Evolutionary conservation across 306 rosid genomes (phyloP).

Genomic region (Hippophae tibetana): DNA sequence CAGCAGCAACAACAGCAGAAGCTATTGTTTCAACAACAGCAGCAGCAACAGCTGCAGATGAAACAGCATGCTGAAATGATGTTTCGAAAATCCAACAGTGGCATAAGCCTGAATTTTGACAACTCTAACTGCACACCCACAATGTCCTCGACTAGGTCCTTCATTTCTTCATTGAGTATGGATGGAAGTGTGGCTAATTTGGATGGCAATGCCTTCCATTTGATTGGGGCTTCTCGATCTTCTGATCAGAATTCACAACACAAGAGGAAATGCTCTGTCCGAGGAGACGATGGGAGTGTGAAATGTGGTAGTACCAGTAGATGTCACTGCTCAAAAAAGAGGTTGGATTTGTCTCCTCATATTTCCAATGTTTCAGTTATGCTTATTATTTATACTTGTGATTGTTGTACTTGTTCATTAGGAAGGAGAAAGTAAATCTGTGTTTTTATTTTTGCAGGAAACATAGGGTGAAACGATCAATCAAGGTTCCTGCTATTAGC

Average conservation of each 20-base stretch:
- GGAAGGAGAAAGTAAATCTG: neutral
- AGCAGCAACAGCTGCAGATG: slow-evolving; percentile 32
- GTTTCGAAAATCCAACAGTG: slow-evolving; percentile 61
- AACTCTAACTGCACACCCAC: slow-evolving; percentile 77
- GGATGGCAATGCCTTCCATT: slow-evolving; percentile 74
- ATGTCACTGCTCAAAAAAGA: slow-evolving; percentile 98
- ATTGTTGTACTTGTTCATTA: no score
- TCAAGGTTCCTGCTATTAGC: slow-evolving; percentile 95
- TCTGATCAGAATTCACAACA: slow-evolving; percentile 77
- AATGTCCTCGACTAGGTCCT: slow-evolving; percentile 85
- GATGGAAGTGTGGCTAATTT: slow-evolving; percentile 83
- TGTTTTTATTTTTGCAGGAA: slow-evolving; percentile 41
- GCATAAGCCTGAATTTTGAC: slow-evolving; percentile 77
- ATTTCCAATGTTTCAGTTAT: neutral
- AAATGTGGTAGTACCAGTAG: slow-evolving; percentile 80
- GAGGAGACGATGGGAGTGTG: slow-evolving; percentile 80
- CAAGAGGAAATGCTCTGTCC: slow-evolving; percentile 77
- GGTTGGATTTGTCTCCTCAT: slow-evolving; percentile 38
- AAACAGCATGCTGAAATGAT: slow-evolving; percentile 69
- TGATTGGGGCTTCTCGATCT: slow-evolving; percentile 67
- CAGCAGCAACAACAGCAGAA: slow-evolving; percentile 48
- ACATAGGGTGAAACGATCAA: slow-evolving; percentile 86
- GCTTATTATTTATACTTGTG: neutral
- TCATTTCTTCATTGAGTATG: slow-evolving; percentile 86
- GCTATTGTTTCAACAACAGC: slow-evolving; percentile 48